Conservation (phyloP, 306 rosid genomes). For the Trifolium pratense region DNA sequence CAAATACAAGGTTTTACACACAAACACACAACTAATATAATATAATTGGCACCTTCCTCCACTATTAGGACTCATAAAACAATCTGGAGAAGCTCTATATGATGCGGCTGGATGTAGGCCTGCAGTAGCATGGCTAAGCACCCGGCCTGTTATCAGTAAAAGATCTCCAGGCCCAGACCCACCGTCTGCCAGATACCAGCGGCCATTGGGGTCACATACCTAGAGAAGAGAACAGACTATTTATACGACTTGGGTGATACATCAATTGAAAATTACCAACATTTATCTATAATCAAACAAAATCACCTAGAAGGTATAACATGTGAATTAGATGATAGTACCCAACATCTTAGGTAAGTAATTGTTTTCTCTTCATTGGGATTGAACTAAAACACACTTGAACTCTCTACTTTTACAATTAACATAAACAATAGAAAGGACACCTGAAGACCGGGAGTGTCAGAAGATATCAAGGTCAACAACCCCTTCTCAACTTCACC, state of each 20-base stretch:
- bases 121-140: conserved; percentile 91
- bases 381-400: conserved; percentile 17
- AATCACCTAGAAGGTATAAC: conserved; percentile 9
- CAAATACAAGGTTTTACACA: conserved; percentile 19
- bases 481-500: conserved; percentile 94
- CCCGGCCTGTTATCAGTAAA: conserved; percentile 88
- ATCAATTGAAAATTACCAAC: conserved; percentile 16
- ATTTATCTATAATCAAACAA: conserved; percentile 22
- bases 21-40: background rate
- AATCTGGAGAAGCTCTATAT: conserved; percentile 76
- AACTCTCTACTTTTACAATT: conserved; percentile 32
- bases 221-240: conserved; percentile 48
- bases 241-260: conserved; percentile 3
- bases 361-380: background rate
- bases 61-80: conserved; percentile 55
- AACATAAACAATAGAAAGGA: conserved; percentile 42
- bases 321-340: background rate
- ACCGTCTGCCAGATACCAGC: conserved; percentile 90
- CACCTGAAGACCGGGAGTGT: conserved; percentile 95
- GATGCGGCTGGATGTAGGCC: conserved; percentile 89
- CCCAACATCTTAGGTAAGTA: background rate
- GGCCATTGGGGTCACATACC: conserved; percentile 95
- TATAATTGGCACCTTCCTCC: conserved; percentile 66
- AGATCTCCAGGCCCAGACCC: conserved; percentile 87
- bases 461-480: conserved; percentile 85